A percentile compares a stretch with the other conserved stretches of the same genome.
Conservation (phyloP, 2,329 filamentous ascomycete species). For the Talaromyces sp. region DNA sequence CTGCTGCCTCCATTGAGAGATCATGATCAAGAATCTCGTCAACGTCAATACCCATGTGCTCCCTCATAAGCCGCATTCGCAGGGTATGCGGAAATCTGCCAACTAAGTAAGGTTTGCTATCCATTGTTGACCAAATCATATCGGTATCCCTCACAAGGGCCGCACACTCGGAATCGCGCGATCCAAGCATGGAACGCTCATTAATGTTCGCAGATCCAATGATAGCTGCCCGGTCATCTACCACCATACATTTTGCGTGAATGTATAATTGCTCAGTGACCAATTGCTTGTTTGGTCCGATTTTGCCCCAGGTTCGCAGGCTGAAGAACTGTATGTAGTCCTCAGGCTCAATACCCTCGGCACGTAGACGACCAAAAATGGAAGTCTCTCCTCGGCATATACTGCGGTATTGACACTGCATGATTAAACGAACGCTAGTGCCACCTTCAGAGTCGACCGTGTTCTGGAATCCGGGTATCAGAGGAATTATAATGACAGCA, state of each 20-base stretch:
- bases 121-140: constrained; percentile 90
- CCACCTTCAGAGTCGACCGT: constrained; percentile 92
- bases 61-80: constrained; percentile 89
- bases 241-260: constrained; percentile 93
- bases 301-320: constrained; percentile 84
- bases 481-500: constrained; percentile 81
- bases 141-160: constrained; percentile 88
- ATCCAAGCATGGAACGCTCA: constrained; percentile 90
- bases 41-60: constrained; percentile 93
- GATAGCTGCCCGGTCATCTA: constrained; percentile 86
- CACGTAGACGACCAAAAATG: constrained; percentile 81
- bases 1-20: constrained; percentile 63
- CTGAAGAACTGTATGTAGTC: constrained; percentile 96
- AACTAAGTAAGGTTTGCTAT: constrained; percentile 80
- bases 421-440: constrained; percentile 88
- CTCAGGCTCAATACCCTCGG: constrained; percentile 80
- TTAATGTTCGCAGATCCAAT: constrained; percentile 99
- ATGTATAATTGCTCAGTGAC: constrained; percentile 98
- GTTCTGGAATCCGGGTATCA: constrained; percentile 98
- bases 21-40: constrained; percentile 84
- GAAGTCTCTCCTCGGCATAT: constrained; percentile 90
- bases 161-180: constrained; percentile 86
- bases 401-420: constrained; percentile 94
- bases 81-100: constrained; percentile 90
- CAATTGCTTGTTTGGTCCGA: constrained; percentile 74